phyloP scores from a whole-genome alignment of 768 basidiomycete genomes.

The Dictyophora rubrovolvata region DNA sequence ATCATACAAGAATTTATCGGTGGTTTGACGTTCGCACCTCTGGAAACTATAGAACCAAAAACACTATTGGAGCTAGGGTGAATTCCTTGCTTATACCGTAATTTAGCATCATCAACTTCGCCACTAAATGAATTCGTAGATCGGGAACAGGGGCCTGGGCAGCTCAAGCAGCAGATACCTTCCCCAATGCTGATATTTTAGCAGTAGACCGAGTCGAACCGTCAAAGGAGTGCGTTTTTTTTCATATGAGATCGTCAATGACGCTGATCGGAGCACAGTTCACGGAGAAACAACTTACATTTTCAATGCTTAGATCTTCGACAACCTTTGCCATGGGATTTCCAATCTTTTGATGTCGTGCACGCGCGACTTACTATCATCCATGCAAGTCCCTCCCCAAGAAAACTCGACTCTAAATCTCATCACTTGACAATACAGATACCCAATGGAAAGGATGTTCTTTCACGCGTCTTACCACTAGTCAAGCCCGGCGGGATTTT shows the following conservation, averaged over 20 bases:
- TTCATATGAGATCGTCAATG: background rate
- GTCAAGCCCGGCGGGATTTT: conserved; percentile 12
- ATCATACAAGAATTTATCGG: background rate
- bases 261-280: conserved; percentile 11
- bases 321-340: conserved; percentile 15
- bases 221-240: background rate
- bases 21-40: background rate
- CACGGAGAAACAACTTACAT: conserved; percentile 14
- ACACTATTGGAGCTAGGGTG: background rate
- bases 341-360: conserved; percentile 17
- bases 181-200: background rate
- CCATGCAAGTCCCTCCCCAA: conserved; percentile 14
- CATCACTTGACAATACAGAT: conserved; percentile 11
- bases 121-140: background rate
- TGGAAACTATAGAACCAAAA: background rate
- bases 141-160: background rate
- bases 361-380: conserved; percentile 18
- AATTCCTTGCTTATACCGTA: background rate
- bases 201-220: background rate
- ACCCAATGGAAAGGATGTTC: conserved; percentile 12
- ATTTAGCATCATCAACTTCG: background rate
- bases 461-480: conserved; percentile 13
- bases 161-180: background rate
- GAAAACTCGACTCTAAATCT: background rate
- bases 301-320: conserved; percentile 15